A percentile compares a stretch with the other conserved stretches of the same genome.
These are phyloP conservation scores for Penicillium parvum DNA, from an alignment of 495 filamentous ascomycete genomes.

Conservation along the genomic window DNA sequence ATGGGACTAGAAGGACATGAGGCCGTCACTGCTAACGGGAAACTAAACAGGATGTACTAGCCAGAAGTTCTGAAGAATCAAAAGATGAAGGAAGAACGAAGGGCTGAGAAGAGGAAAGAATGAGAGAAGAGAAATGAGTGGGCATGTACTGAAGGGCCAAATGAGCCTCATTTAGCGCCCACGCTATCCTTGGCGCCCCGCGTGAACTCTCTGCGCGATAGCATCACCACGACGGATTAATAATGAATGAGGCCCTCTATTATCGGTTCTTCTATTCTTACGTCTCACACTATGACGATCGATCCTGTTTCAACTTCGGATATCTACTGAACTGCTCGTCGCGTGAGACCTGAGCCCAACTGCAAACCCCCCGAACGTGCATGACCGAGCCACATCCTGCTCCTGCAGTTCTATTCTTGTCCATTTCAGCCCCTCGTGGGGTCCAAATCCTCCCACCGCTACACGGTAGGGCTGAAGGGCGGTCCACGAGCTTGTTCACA, in stretches of 20 bases:
- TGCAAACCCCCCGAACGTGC: background rate
- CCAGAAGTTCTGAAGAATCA: too few relatives aligned
- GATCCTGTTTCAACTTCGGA: too few relatives aligned
- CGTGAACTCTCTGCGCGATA: conserved; percentile 1
- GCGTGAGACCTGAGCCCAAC: too few relatives aligned
- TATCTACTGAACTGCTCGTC: too few relatives aligned
- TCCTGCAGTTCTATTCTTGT: conserved; percentile 4
- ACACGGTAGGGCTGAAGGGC: conserved; percentile 10
- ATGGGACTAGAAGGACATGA: too few relatives aligned
- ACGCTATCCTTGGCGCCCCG: conserved; percentile 1
- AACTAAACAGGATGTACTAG: too few relatives aligned
- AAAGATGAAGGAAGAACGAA: conserved; percentile 5
- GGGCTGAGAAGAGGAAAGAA: background rate
- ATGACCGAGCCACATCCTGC: background rate
- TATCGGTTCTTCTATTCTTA: too few relatives aligned
- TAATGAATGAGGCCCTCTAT: too few relatives aligned
- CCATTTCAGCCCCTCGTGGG: conserved; percentile 5
- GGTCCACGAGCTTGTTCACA: conserved; percentile 11
- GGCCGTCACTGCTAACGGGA: too few relatives aligned
- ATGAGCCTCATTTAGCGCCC: conserved; percentile 10
- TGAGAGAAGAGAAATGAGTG: background rate
- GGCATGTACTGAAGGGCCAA: background rate
- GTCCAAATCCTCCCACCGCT: conserved; percentile 3
- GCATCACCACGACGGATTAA: too few relatives aligned
- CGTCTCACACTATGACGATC: too few relatives aligned